Base-by-base conservation (phyloP, 2,329 filamentous ascomycete species). In the Lecanosticta acicola region DNA sequence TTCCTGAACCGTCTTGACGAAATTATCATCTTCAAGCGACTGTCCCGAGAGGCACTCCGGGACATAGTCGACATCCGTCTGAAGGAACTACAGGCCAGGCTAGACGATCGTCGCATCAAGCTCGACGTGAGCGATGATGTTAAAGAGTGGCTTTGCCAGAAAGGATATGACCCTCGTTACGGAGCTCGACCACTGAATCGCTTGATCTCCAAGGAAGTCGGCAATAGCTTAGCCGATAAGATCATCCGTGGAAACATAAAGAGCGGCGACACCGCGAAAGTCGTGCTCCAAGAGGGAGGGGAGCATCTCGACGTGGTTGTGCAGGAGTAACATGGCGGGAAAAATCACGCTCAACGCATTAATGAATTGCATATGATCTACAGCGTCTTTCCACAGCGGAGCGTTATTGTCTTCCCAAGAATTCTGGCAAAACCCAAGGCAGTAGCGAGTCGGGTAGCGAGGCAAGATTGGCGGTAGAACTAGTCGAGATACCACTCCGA, bases 1-100 rank as follows among this genome's bases (percentile, higher is more conserved):
- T 98, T 97, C 74, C 78, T 97, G 54, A 97, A 98, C 71, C 81
- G 93, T 16, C 88, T 97, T 52, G 91, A 97, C 67, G 91, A 94
- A 50, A 96, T 97, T 71, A 96, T 97, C 65, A 73, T 97, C 62
- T 97, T 97, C 76, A 91, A 90, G 69, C 80, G 91, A 7, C 78
- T 97, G 2, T 87, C 87, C 1, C 77, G 77, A 21, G 73, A 76
- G 14, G 90, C 91, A 13, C 77, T 97, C 46, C 78, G 88, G 21
- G 90, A 94, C 61, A 97, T 97, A 54, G 89, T 96, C 39, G 88
- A 97, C 61, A 96, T 97, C 53, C 81, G 93, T 24, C 75, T 97
- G 39, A 79, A 76, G 50, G 93, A 97, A 69, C 74, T 97, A 5
- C 90, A 96, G 67, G 71, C 72, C 42, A 81, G 89, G 33, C 79